A percentile compares a stretch with the other conserved stretches of the same genome.
Evolutionary conservation across 148 eudicot genomes (phyloP).

Genomic region (Rhododendron simsii): DNA sequence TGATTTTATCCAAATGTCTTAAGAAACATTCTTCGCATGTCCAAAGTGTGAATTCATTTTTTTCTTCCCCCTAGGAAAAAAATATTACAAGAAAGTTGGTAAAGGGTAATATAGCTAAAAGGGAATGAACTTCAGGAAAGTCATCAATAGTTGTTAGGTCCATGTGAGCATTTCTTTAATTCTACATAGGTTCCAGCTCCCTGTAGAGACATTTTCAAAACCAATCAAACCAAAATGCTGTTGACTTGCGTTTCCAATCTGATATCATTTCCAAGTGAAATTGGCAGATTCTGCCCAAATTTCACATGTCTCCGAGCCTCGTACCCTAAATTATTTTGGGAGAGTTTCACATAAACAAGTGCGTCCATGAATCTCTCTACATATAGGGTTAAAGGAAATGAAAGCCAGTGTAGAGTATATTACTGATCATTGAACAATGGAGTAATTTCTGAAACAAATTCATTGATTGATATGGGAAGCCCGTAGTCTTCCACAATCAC

Average conservation of each 20-base stretch:
- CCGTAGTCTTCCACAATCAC: constrained; percentile 71
- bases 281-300: not conserved
- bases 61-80: not conserved
- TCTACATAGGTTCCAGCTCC: not conserved
- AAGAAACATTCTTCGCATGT: not conserved
- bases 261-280: not conserved
- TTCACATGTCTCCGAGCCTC: not conserved
- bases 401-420: constrained; percentile 18
- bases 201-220: not conserved
- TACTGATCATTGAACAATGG: constrained; percentile 67
- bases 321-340: not conserved
- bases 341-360: not conserved
- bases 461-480: constrained; percentile 62
- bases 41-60: not conserved
- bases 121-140: not conserved
- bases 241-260: not conserved
- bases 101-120: not conserved
- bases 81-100: not conserved
- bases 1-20: not conserved
- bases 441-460: constrained; percentile 53
- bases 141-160: not conserved
- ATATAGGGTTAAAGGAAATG: constrained; percentile 8
- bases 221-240: not conserved
- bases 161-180: not conserved
- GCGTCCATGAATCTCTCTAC: not conserved